These are phyloP conservation scores for Beauveria scarabaeidicola DNA, from an alignment of 2,329 filamentous ascomycete species.

Conservation along the genomic window DNA sequence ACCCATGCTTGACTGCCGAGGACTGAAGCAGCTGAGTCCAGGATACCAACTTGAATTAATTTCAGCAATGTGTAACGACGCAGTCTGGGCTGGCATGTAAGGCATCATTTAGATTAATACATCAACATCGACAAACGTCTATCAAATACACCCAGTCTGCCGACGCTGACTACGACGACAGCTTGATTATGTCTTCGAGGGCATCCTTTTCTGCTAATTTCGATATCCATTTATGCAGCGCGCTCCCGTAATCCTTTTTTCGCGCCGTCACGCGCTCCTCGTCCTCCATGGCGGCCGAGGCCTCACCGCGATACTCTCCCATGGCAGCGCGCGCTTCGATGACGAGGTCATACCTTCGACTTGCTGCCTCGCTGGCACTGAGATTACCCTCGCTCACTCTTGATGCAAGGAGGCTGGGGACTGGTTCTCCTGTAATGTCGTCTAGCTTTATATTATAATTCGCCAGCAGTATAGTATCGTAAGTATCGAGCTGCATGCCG, in stretches of 20 bases:
- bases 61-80: too few relatives aligned
- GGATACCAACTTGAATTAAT: not conserved
- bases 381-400: not conserved
- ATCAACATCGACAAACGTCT: not conserved
- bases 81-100: not conserved
- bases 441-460: not conserved
- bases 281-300: conserved; percentile 36
- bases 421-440: not conserved
- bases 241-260: conserved; percentile 60
- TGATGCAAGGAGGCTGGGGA: not conserved
- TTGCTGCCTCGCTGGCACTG: conserved; percentile 21
- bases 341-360: conserved; percentile 30
- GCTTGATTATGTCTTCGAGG: conserved; percentile 36
- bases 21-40: not conserved
- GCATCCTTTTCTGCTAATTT: conserved; percentile 59
- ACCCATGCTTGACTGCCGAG: conserved; percentile 39
- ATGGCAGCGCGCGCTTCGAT: conserved; percentile 34
- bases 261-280: conserved; percentile 44
- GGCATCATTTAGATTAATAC: not conserved
- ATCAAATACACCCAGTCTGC: not conserved
- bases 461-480: not conserved
- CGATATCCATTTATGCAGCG: conserved; percentile 60
- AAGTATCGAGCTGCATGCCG: not conserved
- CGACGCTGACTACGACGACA: conserved; percentile 12
- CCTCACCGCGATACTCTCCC: conserved; percentile 40